Evolutionary conservation across 2,329 filamentous ascomycete genomes (phyloP).

Genomic region (Daldinia sp.): DNA sequence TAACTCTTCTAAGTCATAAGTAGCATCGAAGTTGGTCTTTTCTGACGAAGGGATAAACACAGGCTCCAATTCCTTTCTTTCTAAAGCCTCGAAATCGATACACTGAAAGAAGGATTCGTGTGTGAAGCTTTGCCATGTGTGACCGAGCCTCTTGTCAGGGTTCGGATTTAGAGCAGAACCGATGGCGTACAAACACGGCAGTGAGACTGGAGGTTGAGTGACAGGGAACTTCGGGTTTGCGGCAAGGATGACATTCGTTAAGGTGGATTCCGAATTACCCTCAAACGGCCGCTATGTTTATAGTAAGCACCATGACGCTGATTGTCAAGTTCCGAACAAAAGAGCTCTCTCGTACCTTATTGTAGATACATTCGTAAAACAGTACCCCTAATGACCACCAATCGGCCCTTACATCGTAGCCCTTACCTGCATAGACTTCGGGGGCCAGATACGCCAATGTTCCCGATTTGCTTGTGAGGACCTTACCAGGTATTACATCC

Average conservation of each 20-base stretch:
- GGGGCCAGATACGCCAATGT: slow-evolving; percentile 95
- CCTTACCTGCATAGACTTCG: slow-evolving; percentile 90
- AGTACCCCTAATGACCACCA: slow-evolving; percentile 99
- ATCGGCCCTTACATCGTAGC: slow-evolving; percentile 89
- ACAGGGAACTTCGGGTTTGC: slow-evolving; percentile 89
- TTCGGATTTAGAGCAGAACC: slow-evolving; percentile 83
- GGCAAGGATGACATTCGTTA: slow-evolving; percentile 82
- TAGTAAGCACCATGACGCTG: slow-evolving; percentile 44
- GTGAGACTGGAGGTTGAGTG: slow-evolving; percentile 87
- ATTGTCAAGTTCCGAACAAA: not conserved
- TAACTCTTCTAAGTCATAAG: slow-evolving; percentile 94
- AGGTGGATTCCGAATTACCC: slow-evolving; percentile 81
- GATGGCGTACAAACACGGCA: slow-evolving; percentile 89
- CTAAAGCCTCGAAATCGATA: slow-evolving; percentile 84
- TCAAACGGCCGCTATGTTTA: slow-evolving; percentile 82
- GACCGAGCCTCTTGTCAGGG: slow-evolving; percentile 82
- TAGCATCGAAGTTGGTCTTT: slow-evolving; percentile 99
- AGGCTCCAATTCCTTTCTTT: slow-evolving; percentile 87
- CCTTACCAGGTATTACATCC: slow-evolving; percentile 83
- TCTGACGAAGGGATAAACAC: slow-evolving; percentile 94
- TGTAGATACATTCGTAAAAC: slow-evolving; percentile 99
- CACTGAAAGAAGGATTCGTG: slow-evolving; percentile 88
- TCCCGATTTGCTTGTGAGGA: slow-evolving; percentile 93
- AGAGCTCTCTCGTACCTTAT: slow-evolving; percentile 72
- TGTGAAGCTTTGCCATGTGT: slow-evolving; percentile 84